These are phyloP conservation scores for Coniochaeta ligniaria DNA, from an alignment of 2,329 filamentous ascomycete genomes.

Conservation along the genomic window DNA sequence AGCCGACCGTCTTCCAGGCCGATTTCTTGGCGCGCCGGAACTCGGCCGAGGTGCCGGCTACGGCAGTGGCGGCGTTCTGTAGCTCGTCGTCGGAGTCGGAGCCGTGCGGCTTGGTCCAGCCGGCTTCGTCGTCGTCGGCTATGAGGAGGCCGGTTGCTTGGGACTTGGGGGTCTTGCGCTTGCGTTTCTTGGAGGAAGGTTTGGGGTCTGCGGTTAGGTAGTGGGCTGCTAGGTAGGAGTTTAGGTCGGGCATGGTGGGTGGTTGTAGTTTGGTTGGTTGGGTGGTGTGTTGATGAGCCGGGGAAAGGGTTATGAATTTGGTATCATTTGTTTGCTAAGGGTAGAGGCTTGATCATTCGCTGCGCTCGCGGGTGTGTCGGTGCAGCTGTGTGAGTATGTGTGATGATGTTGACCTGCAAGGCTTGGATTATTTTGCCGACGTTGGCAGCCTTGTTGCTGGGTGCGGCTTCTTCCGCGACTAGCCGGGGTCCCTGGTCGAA, in stretches of 20 bases:
- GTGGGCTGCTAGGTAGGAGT: constrained; percentile 82
- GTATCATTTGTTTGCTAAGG: no score
- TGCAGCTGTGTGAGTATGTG: neutral
- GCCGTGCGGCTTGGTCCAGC: constrained; percentile 38
- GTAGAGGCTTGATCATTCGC: no score
- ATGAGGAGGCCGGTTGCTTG: constrained; percentile 48
- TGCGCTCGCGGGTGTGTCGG: neutral
- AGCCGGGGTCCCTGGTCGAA: neutral
- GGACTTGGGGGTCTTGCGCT: constrained; percentile 42
- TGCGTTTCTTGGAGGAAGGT: constrained; percentile 54
- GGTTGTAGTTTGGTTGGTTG: neutral
- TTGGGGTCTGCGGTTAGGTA: constrained; percentile 68
- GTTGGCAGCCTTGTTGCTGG: neutral
- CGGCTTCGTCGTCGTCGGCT: constrained; percentile 54
- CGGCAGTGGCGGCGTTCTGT: constrained; percentile 36
- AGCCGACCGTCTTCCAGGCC: constrained; percentile 67
- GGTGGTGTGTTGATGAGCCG: no score
- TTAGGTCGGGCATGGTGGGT: constrained; percentile 52
- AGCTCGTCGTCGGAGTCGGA: constrained; percentile 45
- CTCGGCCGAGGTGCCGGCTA: constrained; percentile 47
- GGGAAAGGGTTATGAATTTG: no score
- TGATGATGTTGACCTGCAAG: neutral
- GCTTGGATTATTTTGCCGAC: neutral
- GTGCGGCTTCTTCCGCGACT: neutral
- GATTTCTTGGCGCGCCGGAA: constrained; percentile 74